phyloP scores from a whole-genome alignment of 345 rosid genomes.

The Anastatica hierochuntica region DNA sequence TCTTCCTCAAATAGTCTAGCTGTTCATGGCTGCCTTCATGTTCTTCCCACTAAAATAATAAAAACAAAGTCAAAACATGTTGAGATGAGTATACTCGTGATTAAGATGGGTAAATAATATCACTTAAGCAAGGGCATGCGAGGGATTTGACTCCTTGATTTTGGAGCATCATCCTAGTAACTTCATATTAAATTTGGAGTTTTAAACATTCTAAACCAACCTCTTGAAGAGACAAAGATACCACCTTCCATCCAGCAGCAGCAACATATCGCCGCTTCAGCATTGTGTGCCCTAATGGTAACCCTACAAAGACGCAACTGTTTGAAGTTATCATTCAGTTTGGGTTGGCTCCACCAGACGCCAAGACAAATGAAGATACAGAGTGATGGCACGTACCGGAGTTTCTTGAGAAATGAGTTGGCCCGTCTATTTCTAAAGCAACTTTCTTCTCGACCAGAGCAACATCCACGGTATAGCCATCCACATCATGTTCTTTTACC shows the following conservation, averaged over 20 bases:
- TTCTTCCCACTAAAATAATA: slow-evolving; percentile 64
- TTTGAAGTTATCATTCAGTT: background rate
- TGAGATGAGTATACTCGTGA: background rate
- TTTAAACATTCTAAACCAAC: slow-evolving; percentile 26
- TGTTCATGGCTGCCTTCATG: slow-evolving; percentile 69
- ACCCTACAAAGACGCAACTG: slow-evolving; percentile 37
- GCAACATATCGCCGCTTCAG: slow-evolving; percentile 64
- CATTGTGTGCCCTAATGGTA: slow-evolving; percentile 79
- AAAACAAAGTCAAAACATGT: slow-evolving; percentile 11
- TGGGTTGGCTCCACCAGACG: background rate
- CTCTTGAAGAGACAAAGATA: slow-evolving; percentile 73
- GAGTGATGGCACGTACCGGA: slow-evolving; percentile 36
- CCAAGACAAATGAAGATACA: background rate
- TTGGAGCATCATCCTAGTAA: background rate
- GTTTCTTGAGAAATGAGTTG: slow-evolving; percentile 90
- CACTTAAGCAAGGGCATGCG: background rate
- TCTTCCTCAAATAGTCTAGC: slow-evolving; percentile 66
- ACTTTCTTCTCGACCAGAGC: slow-evolving; percentile 67
- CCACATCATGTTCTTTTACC: slow-evolving; percentile 59
- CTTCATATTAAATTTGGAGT: background rate
- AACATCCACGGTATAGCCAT: slow-evolving; percentile 78
- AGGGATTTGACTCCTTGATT: background rate
- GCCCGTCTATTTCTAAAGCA: slow-evolving; percentile 92
- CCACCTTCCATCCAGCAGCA: slow-evolving; percentile 83
- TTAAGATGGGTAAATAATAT: background rate